These are phyloP conservation scores for Anthracocystis setariae DNA, from an alignment of 1,284 basidiomycete genomes.

Conservation along the genomic window DNA sequence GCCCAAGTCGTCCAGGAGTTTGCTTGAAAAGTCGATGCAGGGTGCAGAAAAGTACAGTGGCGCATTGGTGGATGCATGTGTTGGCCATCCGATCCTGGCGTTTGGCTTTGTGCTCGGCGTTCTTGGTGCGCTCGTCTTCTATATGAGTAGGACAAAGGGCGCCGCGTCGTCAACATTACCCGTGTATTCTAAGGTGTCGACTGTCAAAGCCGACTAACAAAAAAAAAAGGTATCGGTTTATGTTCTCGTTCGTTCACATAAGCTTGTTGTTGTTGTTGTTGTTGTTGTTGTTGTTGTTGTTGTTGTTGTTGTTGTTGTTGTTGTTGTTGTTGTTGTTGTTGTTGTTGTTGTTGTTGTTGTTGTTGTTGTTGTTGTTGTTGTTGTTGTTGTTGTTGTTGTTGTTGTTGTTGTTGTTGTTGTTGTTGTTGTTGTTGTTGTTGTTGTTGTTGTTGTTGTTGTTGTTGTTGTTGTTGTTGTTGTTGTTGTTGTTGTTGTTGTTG, in stretches of 20 bases:
- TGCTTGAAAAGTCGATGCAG: slow-evolving; percentile 44
- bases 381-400: no score
- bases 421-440: no score
- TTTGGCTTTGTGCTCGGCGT: slow-evolving; percentile 32
- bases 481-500: no score
- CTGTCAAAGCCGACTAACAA: slow-evolving; percentile 40
- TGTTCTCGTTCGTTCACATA: not conserved
- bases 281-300: no score
- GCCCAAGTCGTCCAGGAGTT: slow-evolving; percentile 40
- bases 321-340: no score
- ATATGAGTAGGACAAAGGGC: slow-evolving; percentile 14
- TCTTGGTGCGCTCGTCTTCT: slow-evolving; percentile 35
- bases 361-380: no score
- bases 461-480: no score
- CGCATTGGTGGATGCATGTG: slow-evolving; percentile 22
- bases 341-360: no score
- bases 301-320: no score
- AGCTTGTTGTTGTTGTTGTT: no score
- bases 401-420: no score
- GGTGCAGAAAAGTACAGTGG: slow-evolving; percentile 33
- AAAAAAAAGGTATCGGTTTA: not conserved
- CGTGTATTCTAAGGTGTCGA: slow-evolving; percentile 41
- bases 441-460: no score
- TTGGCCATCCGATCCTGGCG: slow-evolving; percentile 28
- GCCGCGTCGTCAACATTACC: slow-evolving; percentile 19